phyloP scores from a whole-genome alignment of 768 basidiomycete genomes.

The Dioszegia aurantiaca region DNA sequence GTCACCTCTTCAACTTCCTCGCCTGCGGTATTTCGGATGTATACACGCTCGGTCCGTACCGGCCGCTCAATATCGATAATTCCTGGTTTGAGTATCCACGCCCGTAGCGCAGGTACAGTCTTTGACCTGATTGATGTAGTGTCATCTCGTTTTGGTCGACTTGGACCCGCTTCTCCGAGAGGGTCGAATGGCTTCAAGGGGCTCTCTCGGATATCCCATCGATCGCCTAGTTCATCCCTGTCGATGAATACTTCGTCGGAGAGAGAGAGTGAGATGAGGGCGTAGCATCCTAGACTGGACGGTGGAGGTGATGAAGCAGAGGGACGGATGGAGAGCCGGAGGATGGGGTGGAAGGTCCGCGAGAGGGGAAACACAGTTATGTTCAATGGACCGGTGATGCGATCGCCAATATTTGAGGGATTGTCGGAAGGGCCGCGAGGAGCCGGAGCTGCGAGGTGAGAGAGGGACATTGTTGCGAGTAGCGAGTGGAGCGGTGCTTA shows the following conservation, averaged over 20 bases:
- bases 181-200: not conserved
- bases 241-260: constrained; percentile 37
- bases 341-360: constrained; percentile 21
- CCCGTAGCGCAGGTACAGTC: not conserved
- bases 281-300: constrained; percentile 7
- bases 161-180: not conserved
- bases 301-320: not conserved
- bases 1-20: constrained; percentile 4
- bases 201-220: not conserved
- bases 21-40: not conserved
- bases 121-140: not conserved
- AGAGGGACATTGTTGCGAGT: too few relatives aligned
- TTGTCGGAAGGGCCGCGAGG: not conserved
- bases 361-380: constrained; percentile 8
- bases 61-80: constrained; percentile 28
- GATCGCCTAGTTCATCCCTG: constrained; percentile 23
- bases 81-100: constrained; percentile 15
- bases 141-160: not conserved
- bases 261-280: constrained; percentile 10
- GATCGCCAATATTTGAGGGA: not conserved
- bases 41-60: not conserved
- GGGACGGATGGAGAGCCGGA: constrained; percentile 2
- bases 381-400: constrained; percentile 4
- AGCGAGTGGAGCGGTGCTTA: too few relatives aligned
- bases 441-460: too few relatives aligned